Evolutionary conservation across 2,329 filamentous ascomycete species (phyloP).

Genomic region (Bipolaris gigantea): DNA sequence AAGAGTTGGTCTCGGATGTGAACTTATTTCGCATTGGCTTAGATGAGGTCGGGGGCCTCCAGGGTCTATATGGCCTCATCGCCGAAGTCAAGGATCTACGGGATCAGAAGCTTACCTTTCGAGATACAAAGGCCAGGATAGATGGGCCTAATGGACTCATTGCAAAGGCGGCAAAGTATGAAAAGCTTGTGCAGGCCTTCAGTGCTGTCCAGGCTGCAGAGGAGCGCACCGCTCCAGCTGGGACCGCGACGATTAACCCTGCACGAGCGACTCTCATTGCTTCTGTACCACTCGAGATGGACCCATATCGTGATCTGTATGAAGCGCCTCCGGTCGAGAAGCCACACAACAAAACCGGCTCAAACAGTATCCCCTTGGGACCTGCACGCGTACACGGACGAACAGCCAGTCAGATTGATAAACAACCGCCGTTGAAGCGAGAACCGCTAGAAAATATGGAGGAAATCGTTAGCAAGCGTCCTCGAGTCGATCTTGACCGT

Average conservation of each 20-base stretch:
- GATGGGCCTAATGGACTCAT: not conserved
- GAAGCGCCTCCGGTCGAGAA: conserved; percentile 9
- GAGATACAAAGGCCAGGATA: conserved; percentile 1
- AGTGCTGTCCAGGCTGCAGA: not conserved
- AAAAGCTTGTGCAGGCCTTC: conserved; percentile 15
- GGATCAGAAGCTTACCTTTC: conserved; percentile 3
- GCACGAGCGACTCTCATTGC: conserved; percentile 18
- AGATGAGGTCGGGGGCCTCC: conserved; percentile 11
- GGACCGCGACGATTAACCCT: conserved; percentile 14
- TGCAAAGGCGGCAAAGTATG: conserved; percentile 17
- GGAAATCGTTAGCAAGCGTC: conserved; percentile 11
- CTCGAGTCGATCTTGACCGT: conserved; percentile 13
- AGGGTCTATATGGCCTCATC: conserved; percentile 11
- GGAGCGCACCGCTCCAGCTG: not conserved
- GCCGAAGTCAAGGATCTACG: conserved; percentile 9
- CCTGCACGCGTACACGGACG: not conserved
- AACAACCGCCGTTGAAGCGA: not conserved
- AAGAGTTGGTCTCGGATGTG: conserved; percentile 13
- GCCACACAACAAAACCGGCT: conserved; percentile 15
- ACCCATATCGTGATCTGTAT: conserved; percentile 21
- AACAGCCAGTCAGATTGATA: not conserved
- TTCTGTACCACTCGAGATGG: conserved; percentile 5
- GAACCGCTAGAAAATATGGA: not conserved
- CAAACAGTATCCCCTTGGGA: conserved; percentile 22
- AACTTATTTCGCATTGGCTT: conserved; percentile 12